phyloP scores from a whole-genome alignment of 495 filamentous ascomycete species.

The Penicillium canescens region DNA sequence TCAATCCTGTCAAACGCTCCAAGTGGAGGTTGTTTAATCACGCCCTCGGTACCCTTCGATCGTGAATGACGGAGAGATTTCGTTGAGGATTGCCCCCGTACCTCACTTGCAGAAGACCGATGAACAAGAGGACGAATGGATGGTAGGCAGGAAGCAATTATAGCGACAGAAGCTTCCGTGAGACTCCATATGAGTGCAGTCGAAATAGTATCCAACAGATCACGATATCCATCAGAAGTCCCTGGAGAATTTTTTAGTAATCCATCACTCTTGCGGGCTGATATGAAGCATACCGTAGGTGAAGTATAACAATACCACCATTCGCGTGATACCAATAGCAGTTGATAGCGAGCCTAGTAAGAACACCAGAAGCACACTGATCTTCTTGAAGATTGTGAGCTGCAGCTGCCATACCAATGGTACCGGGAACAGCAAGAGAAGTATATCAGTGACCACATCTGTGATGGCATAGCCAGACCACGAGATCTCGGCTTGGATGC shows the following conservation, averaged over 20 bases:
- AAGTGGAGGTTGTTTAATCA: too few species aligned
- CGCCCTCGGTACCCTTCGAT: too few species aligned
- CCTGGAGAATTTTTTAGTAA: not conserved
- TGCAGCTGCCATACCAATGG: constrained; percentile 8
- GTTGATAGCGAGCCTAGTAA: constrained; percentile 9
- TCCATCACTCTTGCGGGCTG: too few species aligned
- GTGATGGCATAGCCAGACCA: constrained; percentile 10
- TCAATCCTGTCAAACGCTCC: too few species aligned
- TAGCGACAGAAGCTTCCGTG: constrained; percentile 11
- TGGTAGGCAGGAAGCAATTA: constrained; percentile 12
- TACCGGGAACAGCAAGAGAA: constrained; percentile 2
- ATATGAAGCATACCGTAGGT: constrained; percentile 4
- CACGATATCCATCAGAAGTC: constrained; percentile 7
- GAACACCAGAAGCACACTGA: constrained; percentile 10
- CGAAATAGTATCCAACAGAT: constrained; percentile 12
- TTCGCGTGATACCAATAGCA: constrained; percentile 5
- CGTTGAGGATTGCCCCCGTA: too few species aligned
- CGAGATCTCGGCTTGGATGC: constrained; percentile 8
- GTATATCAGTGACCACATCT: constrained; percentile 8
- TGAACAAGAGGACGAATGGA: constrained; percentile 8
- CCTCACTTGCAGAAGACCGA: constrained; percentile 17
- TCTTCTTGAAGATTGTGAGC: constrained; percentile 9
- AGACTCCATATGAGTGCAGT: constrained; percentile 17
- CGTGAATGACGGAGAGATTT: too few species aligned
- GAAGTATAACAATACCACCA: constrained; percentile 7